Conservation (phyloP, 192 early-diverging fungal species). For the Diversispora epigaea region DNA sequence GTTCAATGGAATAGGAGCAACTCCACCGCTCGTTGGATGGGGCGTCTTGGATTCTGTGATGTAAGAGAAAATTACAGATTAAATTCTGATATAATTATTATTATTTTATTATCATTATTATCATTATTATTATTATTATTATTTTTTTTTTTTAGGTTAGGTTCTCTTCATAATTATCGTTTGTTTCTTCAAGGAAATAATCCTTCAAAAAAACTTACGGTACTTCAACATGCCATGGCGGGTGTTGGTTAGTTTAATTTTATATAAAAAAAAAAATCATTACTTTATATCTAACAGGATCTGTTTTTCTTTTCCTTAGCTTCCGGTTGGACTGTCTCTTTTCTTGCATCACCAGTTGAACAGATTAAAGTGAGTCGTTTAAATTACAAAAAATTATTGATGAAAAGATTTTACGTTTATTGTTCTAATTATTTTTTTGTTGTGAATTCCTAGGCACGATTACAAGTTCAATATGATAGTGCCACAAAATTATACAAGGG, state of each 20-base stretch:
- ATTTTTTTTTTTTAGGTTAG: constrained; percentile 58
- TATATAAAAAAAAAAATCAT: background rate
- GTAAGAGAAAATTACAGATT: constrained; percentile 36
- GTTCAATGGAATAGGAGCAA: constrained; percentile 57
- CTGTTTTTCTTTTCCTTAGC: constrained; percentile 33
- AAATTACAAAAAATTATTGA: too few species aligned
- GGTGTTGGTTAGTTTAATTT: constrained; percentile 44
- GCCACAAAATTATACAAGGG: constrained; percentile 74
- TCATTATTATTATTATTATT: background rate
- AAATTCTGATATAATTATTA: background rate
- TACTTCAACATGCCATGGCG: constrained; percentile 71
- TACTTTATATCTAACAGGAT: too few species aligned
- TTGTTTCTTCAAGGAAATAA: constrained; percentile 66
- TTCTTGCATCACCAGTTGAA: constrained; percentile 80
- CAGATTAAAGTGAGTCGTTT: constrained; percentile 59
- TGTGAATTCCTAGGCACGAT: constrained; percentile 36
- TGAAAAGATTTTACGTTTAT: background rate
- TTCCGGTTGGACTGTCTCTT: constrained; percentile 76
- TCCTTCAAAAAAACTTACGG: constrained; percentile 53
- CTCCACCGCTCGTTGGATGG: constrained; percentile 90
- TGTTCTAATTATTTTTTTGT: background rate
- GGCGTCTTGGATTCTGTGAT: constrained; percentile 79
- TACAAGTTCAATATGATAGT: constrained; percentile 76
- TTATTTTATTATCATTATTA: background rate
- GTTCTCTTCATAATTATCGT: constrained; percentile 81